phyloP scores from a whole-genome alignment of 1,139 yeast species.

The Taphrina confusa region DNA sequence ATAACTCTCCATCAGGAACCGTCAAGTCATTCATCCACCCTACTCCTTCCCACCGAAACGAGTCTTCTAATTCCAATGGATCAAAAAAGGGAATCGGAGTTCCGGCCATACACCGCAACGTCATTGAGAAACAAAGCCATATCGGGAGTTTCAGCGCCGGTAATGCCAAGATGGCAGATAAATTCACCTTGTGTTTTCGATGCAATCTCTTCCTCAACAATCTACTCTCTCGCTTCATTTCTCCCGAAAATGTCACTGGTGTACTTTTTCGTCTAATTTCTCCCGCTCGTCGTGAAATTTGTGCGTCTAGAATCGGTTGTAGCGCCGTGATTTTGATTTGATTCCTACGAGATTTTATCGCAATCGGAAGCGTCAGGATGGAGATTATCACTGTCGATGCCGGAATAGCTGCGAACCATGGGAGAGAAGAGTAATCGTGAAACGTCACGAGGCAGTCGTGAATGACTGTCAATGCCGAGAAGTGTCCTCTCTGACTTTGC shows the following conservation, averaged over 20 bases:
- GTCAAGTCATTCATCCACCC: constrained; percentile 28
- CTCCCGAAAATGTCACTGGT: neutral
- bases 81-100: constrained; percentile 1
- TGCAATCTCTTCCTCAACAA: neutral
- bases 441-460: constrained; percentile 6
- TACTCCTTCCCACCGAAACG: constrained; percentile 8
- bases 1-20: neutral
- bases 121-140: constrained; percentile 22
- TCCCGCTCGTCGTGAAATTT: neutral
- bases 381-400: constrained; percentile 13
- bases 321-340: constrained; percentile 9
- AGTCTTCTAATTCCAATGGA: neutral
- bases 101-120: constrained; percentile 28
- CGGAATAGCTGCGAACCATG: constrained; percentile 20
- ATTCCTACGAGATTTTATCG: constrained; percentile 16
- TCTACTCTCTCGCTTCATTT: neutral
- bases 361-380: constrained; percentile 28
- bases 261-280: neutral
- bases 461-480: constrained; percentile 3
- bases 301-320: constrained; percentile 18
- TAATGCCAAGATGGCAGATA: constrained; percentile 12
- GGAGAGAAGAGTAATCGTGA: constrained; percentile 3
- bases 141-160: constrained; percentile 24
- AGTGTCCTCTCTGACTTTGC: neutral
- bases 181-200: constrained; percentile 6